Conservation (phyloP, 2,329 filamentous ascomycete genomes). For the Graphium sp. region DNA sequence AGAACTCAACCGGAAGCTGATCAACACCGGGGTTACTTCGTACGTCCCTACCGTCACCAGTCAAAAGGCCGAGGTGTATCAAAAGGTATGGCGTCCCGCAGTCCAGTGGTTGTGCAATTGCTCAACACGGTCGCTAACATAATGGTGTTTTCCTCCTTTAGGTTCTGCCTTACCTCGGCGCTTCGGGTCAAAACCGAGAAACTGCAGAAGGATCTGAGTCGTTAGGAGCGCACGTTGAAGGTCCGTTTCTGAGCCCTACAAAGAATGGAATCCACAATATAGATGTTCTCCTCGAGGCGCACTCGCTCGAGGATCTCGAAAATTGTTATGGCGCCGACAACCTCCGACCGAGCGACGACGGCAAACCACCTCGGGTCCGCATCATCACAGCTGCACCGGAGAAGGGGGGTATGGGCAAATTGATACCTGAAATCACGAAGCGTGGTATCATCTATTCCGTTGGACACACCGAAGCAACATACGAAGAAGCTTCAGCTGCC, state of each 20-base stretch:
- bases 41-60: constrained; percentile 79
- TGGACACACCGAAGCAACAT: constrained; percentile 76
- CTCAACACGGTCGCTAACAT: not conserved
- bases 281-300: constrained; percentile 49
- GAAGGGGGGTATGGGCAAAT: constrained; percentile 47
- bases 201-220: constrained; percentile 65
- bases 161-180: constrained; percentile 61
- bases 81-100: constrained; percentile 34
- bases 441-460: constrained; percentile 62
- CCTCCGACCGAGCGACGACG: constrained; percentile 23
- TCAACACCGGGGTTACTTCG: constrained; percentile 70
- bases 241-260: constrained; percentile 66
- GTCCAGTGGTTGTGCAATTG: not conserved
- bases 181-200: constrained; percentile 42
- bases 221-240: constrained; percentile 80
- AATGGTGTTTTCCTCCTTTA: constrained; percentile 9
- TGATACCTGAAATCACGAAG: constrained; percentile 50
- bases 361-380: constrained; percentile 36
- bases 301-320: constrained; percentile 48
- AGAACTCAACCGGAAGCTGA: constrained; percentile 53
- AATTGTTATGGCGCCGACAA: constrained; percentile 59
- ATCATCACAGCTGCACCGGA: constrained; percentile 84
- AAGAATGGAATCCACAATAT: constrained; percentile 79
- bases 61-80: constrained; percentile 66
- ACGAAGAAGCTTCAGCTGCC: constrained; percentile 60